These are phyloP conservation scores for Stylonectria norvegica DNA, from an alignment of 2,329 filamentous ascomycete genomes.

Conservation along the genomic window DNA sequence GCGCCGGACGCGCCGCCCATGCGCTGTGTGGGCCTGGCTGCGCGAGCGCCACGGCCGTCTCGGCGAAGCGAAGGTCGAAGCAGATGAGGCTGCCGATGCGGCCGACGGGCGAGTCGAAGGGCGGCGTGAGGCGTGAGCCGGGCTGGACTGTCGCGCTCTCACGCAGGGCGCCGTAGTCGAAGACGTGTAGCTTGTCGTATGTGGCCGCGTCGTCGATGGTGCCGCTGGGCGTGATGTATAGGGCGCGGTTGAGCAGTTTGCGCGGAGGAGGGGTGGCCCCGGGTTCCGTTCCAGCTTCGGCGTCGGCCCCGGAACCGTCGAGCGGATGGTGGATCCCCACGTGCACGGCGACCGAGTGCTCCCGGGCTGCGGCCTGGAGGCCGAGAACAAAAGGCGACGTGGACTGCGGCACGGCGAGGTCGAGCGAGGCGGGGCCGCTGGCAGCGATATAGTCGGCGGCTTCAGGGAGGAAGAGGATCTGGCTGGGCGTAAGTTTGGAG, in stretches of 20 bases:
- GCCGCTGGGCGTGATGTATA: conserved; percentile 49
- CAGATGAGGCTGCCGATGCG: conserved; percentile 79
- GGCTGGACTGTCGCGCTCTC: conserved; percentile 62
- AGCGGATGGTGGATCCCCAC: conserved; percentile 75
- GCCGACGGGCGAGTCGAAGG: conserved; percentile 71
- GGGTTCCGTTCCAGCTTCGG: conserved; percentile 25
- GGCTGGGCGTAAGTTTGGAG: conserved; percentile 14
- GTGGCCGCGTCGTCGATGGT: conserved; percentile 37
- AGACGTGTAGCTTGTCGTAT: conserved; percentile 90
- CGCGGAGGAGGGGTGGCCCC: too few relatives aligned
- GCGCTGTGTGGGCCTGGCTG: conserved; percentile 32
- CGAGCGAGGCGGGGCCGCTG: conserved; percentile 63
- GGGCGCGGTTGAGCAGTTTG: conserved; percentile 48
- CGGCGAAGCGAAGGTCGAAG: conserved; percentile 85
- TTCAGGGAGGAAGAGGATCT: conserved; percentile 88
- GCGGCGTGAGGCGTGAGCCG: conserved; percentile 60
- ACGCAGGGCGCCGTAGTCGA: conserved; percentile 61
- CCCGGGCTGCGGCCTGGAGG: conserved; percentile 63
- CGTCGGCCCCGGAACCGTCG: conserved; percentile 37
- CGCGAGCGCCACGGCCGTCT: conserved; percentile 66
- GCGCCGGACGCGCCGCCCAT: conserved; percentile 47
- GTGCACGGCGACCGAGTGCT: conserved; percentile 67
- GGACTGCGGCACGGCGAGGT: conserved; percentile 64
- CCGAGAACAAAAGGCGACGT: conserved; percentile 73
- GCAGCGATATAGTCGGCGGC: conserved; percentile 83